Evolutionary conservation across 2,329 filamentous ascomycete species (phyloP), one percentile per base, ranked within the genome.

Genomic region (Colletotrichum tanaceti): DNA sequence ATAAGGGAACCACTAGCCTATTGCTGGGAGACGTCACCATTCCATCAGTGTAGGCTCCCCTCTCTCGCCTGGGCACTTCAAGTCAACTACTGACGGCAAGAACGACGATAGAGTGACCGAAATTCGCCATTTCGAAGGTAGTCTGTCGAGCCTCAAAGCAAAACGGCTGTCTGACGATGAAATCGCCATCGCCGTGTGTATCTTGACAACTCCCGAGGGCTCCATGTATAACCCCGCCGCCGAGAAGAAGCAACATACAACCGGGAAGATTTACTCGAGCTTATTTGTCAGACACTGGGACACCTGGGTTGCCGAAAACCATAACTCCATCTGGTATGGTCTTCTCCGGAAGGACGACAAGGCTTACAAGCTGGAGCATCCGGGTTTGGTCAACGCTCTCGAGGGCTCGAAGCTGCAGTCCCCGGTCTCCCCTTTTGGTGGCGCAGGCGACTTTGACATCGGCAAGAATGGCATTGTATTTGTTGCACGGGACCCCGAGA

Each of bases 241-340:
- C 16, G 88, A 87, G 44, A 81, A 86, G 71, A 88, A 89, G 74
- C 82, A 86, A 2, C 79, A 84, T 28, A 90, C 90, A 22, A 87
- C 88, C 4, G 93, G 88, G 35, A 90, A 87, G 73, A 85, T 93
- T 24, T 96, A 96, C 78, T 88, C 88, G 22, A 88, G 86, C 55
- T 86, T 94, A 32, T 96, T 93, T 74, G 91, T 93, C 35, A 87
- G 93, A 16, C 92, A 97, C 75, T 97, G 93, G 93, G 93, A 97
- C 76, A 79, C 85, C n/a, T 97, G 91, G 80, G 83, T 89, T 32
- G 89, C 86, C 0, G 86, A 89, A 53, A 90, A 92, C 74, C 88
- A 86, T 70, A 91, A 90, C 74, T 86, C 91, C 2, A 84, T 97
- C 35, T 96, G 91, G 85, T 92, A 93, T 38, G 90, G 90, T 39